Evolutionary conservation across 1,284 basidiomycete species (phyloP).

Genomic region (Cryptococcus deneoformans): DNA sequence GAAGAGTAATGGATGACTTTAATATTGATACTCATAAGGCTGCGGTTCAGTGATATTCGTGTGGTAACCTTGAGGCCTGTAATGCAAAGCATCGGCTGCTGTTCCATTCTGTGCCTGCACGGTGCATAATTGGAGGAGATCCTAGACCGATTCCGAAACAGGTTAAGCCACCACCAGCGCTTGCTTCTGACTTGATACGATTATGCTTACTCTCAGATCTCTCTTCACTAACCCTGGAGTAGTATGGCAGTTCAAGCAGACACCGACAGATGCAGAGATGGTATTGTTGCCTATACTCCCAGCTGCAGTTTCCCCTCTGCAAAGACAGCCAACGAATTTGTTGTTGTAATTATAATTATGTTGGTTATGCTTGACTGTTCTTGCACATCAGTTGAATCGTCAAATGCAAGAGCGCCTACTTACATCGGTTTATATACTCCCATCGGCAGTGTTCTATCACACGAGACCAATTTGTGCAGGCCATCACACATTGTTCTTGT

Average conservation of each 20-base stretch:
- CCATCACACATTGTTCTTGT: neutral
- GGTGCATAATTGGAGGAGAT: constrained; percentile 26
- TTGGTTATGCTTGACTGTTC: neutral
- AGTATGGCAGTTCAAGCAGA: neutral
- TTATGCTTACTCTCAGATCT: neutral
- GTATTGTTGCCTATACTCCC: neutral
- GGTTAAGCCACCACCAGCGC: too few species aligned
- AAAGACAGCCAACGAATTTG: neutral
- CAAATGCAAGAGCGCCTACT: neutral
- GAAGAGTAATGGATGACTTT: too few species aligned
- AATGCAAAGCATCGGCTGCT: constrained; percentile 26
- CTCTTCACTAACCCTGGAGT: neutral
- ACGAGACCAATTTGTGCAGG: neutral
- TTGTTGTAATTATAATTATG: neutral
- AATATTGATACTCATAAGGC: neutral
- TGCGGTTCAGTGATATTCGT: constrained; percentile 1
- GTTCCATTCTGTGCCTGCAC: constrained; percentile 33
- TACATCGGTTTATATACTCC: neutral
- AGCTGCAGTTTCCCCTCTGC: neutral
- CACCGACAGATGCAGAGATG: neutral
- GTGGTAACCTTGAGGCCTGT: constrained; percentile 26
- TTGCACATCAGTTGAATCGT: neutral
- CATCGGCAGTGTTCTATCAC: neutral
- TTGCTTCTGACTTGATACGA: neutral
- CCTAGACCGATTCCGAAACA: constrained; percentile 7